phyloP scores from a whole-genome alignment of 1,139 yeast genomes.

The Scheffersomyces parashehatae region DNA sequence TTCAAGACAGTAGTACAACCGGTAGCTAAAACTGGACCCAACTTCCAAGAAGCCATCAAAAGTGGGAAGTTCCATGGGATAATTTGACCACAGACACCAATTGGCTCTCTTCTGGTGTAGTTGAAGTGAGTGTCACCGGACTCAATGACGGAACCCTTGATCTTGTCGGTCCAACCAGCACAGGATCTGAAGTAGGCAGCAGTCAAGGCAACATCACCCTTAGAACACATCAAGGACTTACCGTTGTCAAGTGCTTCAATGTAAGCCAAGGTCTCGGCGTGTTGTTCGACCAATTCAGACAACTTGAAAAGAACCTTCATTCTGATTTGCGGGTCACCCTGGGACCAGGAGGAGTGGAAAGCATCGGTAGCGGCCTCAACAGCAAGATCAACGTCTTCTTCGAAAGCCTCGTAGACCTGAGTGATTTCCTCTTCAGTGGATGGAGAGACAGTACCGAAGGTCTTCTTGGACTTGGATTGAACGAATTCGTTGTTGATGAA shows the following conservation, averaged over 20 bases:
- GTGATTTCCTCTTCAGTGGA: slow-evolving; percentile 19
- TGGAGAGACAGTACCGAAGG: slow-evolving; percentile 17
- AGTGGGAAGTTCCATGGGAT: slow-evolving; percentile 43
- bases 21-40: slow-evolving; percentile 36
- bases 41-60: slow-evolving; percentile 39
- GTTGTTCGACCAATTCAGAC: slow-evolving; percentile 18
- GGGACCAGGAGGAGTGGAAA: slow-evolving; percentile 36
- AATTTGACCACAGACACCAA: slow-evolving; percentile 41
- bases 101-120: slow-evolving; percentile 32
- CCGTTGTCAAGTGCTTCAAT: slow-evolving; percentile 21
- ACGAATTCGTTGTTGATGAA: slow-evolving; percentile 21
- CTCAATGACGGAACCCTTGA: slow-evolving; percentile 22
- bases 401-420: slow-evolving; percentile 16
- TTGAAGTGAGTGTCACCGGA: slow-evolving; percentile 25
- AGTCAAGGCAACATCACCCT: slow-evolving; percentile 16
- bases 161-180: slow-evolving; percentile 31
- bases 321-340: slow-evolving; percentile 25
- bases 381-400: slow-evolving; percentile 17
- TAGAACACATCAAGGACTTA: slow-evolving; percentile 16
- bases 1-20: slow-evolving; percentile 37
- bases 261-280: slow-evolving; percentile 17
- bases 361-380: slow-evolving; percentile 17
- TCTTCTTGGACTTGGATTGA: slow-evolving; percentile 12
- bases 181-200: slow-evolving; percentile 24
- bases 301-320: slow-evolving; percentile 12